phyloP scores from a whole-genome alignment of 352 stramenopile genomes.

The Globisporangium cystogenes region DNA sequence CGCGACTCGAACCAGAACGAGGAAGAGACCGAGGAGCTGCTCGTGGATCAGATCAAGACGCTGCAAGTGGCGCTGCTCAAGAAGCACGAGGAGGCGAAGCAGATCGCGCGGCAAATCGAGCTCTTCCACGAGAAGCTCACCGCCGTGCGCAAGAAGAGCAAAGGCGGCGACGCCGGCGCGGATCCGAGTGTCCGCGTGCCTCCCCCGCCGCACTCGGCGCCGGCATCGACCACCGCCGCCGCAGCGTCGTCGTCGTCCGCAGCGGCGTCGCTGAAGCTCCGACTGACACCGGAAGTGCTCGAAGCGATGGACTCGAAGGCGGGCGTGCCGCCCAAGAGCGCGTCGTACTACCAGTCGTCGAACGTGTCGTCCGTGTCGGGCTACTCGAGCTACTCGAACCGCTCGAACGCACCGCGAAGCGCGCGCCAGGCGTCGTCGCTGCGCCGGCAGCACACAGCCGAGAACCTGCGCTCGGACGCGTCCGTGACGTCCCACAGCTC shows the following conservation, averaged over 20 bases:
- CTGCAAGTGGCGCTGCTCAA: slow-evolving; percentile 57
- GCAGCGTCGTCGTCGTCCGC: background rate
- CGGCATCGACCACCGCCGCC: slow-evolving; percentile 1
- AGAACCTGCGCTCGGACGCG: slow-evolving; percentile 27
- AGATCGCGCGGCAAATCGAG: slow-evolving; percentile 53
- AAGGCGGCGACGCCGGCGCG: background rate
- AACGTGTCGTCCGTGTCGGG: slow-evolving; percentile 63
- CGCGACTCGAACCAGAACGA: slow-evolving; percentile 54
- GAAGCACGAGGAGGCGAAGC: slow-evolving; percentile 77
- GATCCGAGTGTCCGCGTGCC: background rate
- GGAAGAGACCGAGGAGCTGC: slow-evolving; percentile 49
- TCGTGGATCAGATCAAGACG: slow-evolving; percentile 61
- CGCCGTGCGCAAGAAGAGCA: slow-evolving; percentile 19
- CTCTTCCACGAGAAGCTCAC: slow-evolving; percentile 45
- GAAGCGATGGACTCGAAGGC: slow-evolving; percentile 53
- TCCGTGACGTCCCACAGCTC: slow-evolving; percentile 59
- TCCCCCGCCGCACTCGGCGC: slow-evolving; percentile 6
- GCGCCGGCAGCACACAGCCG: slow-evolving; percentile 1
- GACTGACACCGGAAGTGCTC: slow-evolving; percentile 48
- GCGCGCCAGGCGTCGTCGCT: background rate
- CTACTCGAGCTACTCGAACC: slow-evolving; percentile 43
- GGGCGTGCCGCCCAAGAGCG: slow-evolving; percentile 37
- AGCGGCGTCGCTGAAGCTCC: slow-evolving; percentile 29
- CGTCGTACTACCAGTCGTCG: slow-evolving; percentile 44
- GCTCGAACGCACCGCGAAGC: slow-evolving; percentile 27